Conservation (phyloP, 1,284 basidiomycete species). For the Melampsora americana region DNA sequence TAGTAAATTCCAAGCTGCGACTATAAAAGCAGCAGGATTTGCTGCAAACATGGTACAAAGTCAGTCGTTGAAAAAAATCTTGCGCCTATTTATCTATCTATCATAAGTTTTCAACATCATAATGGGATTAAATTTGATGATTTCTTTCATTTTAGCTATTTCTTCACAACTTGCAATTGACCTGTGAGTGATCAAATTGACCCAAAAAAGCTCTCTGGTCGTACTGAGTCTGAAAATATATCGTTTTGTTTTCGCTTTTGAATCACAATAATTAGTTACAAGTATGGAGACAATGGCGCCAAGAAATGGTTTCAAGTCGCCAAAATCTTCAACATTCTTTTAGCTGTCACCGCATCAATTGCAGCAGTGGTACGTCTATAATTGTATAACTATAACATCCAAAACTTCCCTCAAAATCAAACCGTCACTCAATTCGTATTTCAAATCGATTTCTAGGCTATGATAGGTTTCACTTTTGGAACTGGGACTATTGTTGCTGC, state of each 20-base stretch:
- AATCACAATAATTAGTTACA: background rate
- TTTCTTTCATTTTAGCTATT: slow-evolving; percentile 9
- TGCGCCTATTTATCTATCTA: too few relatives aligned
- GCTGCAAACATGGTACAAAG: slow-evolving; percentile 2
- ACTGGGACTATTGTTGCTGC: background rate
- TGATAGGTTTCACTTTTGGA: background rate
- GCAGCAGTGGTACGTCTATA: background rate
- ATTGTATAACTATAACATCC: background rate
- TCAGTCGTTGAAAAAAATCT: background rate
- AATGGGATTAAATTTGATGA: background rate
- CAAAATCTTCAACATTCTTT: background rate
- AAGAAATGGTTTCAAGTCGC: background rate
- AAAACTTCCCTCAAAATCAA: background rate
- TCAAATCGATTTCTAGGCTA: background rate
- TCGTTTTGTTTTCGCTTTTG: background rate
- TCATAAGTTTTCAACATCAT: background rate
- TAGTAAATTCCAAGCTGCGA: background rate
- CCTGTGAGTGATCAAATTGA: slow-evolving; percentile 7
- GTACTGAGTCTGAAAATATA: background rate
- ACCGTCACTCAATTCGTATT: background rate
- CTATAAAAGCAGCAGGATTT: background rate
- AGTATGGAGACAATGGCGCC: background rate
- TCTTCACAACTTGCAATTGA: slow-evolving; percentile 24
- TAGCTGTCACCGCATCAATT: background rate
- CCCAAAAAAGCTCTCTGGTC: slow-evolving; percentile 12